Evolutionary conservation across 2,329 filamentous ascomycete species (phyloP).

Genomic region (Acrocalymma vagum): DNA sequence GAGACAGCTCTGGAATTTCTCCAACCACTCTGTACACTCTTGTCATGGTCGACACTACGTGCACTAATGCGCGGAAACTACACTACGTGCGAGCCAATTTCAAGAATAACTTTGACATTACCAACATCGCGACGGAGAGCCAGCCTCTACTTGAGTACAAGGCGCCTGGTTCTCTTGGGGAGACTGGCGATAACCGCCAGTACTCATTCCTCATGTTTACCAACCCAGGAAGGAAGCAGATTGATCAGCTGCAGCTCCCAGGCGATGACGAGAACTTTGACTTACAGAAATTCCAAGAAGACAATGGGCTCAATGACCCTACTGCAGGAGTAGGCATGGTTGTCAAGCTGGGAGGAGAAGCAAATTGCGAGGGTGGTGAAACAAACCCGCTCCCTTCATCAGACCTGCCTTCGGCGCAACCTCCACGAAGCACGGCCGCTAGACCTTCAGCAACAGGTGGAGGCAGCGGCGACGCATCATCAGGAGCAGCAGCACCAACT

Average conservation of each 20-base stretch:
- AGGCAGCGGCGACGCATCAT: conserved; percentile 5
- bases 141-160: conserved; percentile 33
- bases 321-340: conserved; percentile 43
- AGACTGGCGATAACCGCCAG: conserved; percentile 38
- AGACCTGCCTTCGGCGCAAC: conserved; percentile 12
- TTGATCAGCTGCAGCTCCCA: conserved; percentile 32
- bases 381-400: conserved; percentile 9
- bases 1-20: conserved; percentile 41
- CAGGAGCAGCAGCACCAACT: conserved; percentile 1
- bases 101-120: conserved; percentile 33
- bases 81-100: conserved; percentile 44
- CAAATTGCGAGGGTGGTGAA: conserved; percentile 21
- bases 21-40: conserved; percentile 37
- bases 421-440: neutral
- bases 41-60: conserved; percentile 44
- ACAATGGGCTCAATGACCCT: conserved; percentile 38
- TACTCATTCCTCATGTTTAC: conserved; percentile 44
- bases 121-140: conserved; percentile 31
- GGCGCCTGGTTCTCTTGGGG: conserved; percentile 38
- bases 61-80: conserved; percentile 31
- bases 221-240: conserved; percentile 31
- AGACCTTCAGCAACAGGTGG: conserved; percentile 1
- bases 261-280: conserved; percentile 35
- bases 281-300: conserved; percentile 35
- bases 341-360: conserved; percentile 39